Evolutionary conservation across 176 grass and related monocot genomes (phyloP).

Genomic region (barley (Hordeum vulgare)): DNA sequence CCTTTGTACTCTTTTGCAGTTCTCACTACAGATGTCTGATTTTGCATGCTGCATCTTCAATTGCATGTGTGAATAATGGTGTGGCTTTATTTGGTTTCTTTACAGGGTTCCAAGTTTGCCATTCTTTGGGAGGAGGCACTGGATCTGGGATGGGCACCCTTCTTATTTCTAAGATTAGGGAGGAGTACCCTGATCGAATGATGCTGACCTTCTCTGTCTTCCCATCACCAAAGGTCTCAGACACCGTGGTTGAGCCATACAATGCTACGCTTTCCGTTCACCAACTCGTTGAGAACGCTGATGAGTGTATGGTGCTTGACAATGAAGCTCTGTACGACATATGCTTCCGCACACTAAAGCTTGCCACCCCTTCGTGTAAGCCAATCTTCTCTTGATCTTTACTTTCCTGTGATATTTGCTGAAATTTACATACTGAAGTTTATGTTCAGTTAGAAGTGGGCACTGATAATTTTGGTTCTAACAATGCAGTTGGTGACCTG

Average conservation of each 20-base stretch:
- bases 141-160: conserved; percentile 96
- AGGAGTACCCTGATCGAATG: conserved; percentile 91
- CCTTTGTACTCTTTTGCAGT: neutral
- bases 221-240: conserved; percentile 94
- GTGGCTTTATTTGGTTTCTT: conserved; percentile 4
- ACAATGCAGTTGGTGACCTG: conserved; percentile 68
- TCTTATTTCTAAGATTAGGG: conserved; percentile 93
- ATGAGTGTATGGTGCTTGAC: conserved; percentile 95
- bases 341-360: conserved; percentile 93
- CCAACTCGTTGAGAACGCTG: conserved; percentile 91
- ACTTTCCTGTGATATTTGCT: neutral
- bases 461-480: neutral
- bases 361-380: conserved; percentile 82
- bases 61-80: neutral
- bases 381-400: neutral
- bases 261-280: conserved; percentile 93
- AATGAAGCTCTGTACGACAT: conserved; percentile 92
- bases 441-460: neutral
- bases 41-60: neutral
- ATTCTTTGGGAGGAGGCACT: conserved; percentile 95
- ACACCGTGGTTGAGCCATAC: conserved; percentile 91
- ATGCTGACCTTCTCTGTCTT: conserved; percentile 97
- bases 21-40: neutral
- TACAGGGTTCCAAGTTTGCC: conserved; percentile 92
- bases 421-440: neutral